Evolutionary conservation across 345 rosid genomes (phyloP).

Genomic region (Passiflora organensis): DNA sequence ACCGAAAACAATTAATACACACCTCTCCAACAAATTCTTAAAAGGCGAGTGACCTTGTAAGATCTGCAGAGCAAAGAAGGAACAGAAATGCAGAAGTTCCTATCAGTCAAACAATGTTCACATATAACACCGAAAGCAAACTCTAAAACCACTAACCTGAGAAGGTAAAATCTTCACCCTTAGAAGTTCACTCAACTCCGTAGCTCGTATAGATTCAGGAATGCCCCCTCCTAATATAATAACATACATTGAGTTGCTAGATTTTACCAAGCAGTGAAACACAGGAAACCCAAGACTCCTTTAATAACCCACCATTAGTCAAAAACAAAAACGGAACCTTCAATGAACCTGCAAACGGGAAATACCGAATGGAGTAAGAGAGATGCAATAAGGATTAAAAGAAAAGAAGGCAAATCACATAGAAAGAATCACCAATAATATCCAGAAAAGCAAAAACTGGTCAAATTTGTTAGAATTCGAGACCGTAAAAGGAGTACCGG

Average conservation of each 20-base stretch:
- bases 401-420: background rate
- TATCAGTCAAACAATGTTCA: slow-evolving; percentile 18
- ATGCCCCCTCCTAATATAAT: slow-evolving; percentile 42
- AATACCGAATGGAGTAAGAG: background rate
- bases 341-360: slow-evolving; percentile 30
- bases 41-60: slow-evolving; percentile 48
- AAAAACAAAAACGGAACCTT: slow-evolving; percentile 43
- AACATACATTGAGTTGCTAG: background rate
- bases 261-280: background rate
- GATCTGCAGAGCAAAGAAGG: slow-evolving; percentile 30
- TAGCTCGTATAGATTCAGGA: slow-evolving; percentile 40
- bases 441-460: no score
- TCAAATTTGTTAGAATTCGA: no score
- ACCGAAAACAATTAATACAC: slow-evolving; percentile 1
- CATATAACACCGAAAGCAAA: background rate
- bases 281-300: background rate
- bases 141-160: slow-evolving; percentile 21
- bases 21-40: slow-evolving; percentile 36
- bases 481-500: slow-evolving; percentile 25
- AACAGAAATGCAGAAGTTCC: slow-evolving; percentile 18
- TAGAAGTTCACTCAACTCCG: slow-evolving; percentile 36
- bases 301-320: slow-evolving; percentile 38
- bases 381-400: no score
- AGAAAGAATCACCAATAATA: no score
- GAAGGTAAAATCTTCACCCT: slow-evolving; percentile 37